These are phyloP conservation scores for Xylaria sp. DNA, from an alignment of 2,329 filamentous ascomycete genomes.

Conservation along the genomic window DNA sequence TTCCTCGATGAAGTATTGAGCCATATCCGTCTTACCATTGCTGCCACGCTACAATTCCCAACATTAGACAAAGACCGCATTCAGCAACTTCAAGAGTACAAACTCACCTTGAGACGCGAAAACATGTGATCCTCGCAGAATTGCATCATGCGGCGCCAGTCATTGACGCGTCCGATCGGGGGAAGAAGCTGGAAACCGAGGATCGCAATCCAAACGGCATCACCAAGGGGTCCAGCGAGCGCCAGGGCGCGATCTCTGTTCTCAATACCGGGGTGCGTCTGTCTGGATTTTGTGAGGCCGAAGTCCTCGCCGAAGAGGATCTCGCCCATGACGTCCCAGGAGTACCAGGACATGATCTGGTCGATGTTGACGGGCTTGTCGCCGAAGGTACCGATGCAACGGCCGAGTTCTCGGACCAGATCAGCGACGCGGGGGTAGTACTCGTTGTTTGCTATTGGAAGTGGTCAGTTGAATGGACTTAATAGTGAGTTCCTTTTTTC, in stretches of 20 bases:
- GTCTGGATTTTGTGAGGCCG: conserved; percentile 12
- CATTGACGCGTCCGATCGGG: conserved; percentile 11
- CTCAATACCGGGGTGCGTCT: conserved; percentile 13
- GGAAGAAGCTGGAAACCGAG: conserved; percentile 18
- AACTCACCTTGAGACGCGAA: conserved; percentile 14
- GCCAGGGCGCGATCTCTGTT: conserved; percentile 19
- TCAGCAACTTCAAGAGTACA: not conserved
- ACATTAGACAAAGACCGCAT: not conserved
- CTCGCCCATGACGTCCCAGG: conserved; percentile 22
- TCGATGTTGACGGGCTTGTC: conserved; percentile 13
- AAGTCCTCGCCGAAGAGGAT: conserved; percentile 20
- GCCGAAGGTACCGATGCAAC: conserved; percentile 12
- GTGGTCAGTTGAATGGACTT: not conserved
- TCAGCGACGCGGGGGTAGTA: conserved; percentile 17
- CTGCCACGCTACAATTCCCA: conserved; percentile 12
- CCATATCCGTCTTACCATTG: conserved; percentile 16
- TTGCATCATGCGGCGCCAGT: conserved; percentile 19
- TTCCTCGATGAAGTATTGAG: conserved; percentile 21
- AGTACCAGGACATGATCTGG: conserved; percentile 21
- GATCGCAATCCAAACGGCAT: conserved; percentile 19
- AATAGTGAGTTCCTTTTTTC: not conserved
- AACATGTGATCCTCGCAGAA: conserved; percentile 21
- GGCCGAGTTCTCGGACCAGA: conserved; percentile 12
- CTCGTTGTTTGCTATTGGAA: conserved; percentile 16
- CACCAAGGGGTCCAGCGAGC: conserved; percentile 17